These are phyloP conservation scores for Ampelocalamus luodianensis DNA, from an alignment of 176 grass and related monocot genomes.

Conservation along the genomic window DNA sequence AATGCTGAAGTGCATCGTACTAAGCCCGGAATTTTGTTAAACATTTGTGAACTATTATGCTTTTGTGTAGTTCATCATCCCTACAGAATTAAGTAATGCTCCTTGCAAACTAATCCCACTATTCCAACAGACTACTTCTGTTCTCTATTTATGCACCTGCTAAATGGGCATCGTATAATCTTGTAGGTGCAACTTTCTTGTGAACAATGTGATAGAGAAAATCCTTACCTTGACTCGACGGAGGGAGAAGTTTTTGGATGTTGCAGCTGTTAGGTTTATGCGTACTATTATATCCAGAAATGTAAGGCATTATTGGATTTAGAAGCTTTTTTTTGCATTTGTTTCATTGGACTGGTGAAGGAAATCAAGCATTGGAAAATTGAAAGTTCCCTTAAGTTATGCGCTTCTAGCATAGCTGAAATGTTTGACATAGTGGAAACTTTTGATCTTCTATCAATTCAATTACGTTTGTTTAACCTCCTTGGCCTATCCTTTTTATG, in stretches of 20 bases:
- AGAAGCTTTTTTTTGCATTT: conserved; percentile 3
- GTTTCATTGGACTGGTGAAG: conserved; percentile 9
- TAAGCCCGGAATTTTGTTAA: conserved; percentile 93
- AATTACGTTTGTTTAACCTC: background rate
- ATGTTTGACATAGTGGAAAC: background rate
- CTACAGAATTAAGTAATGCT: conserved; percentile 89
- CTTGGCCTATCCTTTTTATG: background rate
- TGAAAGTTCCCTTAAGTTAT: conserved; percentile 26
- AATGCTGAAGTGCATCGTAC: conserved; percentile 53
- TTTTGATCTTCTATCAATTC: conserved; percentile 13
- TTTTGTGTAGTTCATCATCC: conserved; percentile 98
- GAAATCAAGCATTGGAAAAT: conserved; percentile 13
- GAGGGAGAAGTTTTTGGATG: conserved; percentile 88
- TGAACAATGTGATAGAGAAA: conserved; percentile 95
- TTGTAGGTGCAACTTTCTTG: conserved; percentile 91
- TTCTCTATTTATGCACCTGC: conserved; percentile 40
- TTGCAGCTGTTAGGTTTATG: conserved; percentile 95
- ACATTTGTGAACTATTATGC: conserved; percentile 92
- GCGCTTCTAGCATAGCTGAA: background rate
- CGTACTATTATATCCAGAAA: conserved; percentile 94
- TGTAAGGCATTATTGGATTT: conserved; percentile 56
- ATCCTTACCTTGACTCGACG: conserved; percentile 77
- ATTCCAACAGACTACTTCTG: conserved; percentile 29
- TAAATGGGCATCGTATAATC: conserved; percentile 44
- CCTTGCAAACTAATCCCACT: conserved; percentile 34